Conservation (phyloP, 176 grass and related monocot genomes). For the Puya raimondii region DNA sequence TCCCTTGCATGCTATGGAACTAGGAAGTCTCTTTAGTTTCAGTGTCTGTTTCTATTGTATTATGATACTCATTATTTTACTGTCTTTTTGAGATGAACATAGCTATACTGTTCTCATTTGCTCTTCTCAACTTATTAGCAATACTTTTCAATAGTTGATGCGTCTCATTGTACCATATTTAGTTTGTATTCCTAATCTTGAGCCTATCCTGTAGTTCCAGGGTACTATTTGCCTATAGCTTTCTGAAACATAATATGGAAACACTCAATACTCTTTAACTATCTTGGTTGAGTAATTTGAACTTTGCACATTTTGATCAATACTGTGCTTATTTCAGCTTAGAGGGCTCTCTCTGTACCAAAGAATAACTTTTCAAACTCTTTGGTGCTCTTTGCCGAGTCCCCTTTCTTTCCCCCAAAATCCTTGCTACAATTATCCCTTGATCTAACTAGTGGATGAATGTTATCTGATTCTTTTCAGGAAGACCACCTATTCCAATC, state of each 20-base stretch:
- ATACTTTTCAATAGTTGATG: neutral
- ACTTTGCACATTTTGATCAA: no score
- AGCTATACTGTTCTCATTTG: no score
- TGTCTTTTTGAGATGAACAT: no score
- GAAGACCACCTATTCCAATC: neutral
- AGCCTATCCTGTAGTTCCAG: neutral
- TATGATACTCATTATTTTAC: no score
- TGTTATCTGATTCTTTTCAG: neutral
- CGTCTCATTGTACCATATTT: neutral
- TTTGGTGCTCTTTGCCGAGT: no score
- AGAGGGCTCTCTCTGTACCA: no score
- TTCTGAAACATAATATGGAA: neutral
- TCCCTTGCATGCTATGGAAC: no score
- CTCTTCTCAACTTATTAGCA: no score
- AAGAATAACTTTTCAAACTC: neutral
- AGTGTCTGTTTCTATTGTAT: no score
- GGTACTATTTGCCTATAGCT: neutral
- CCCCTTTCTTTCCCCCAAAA: neutral
- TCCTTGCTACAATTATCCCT: neutral
- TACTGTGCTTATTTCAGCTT: no score
- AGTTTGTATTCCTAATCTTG: constrained; percentile 1
- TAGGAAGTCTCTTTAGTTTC: no score
- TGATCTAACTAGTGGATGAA: neutral
- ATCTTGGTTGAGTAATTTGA: neutral
- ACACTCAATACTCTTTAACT: neutral